Conservation (phyloP, 306 rosid species). For the Corylus americana region DNA sequence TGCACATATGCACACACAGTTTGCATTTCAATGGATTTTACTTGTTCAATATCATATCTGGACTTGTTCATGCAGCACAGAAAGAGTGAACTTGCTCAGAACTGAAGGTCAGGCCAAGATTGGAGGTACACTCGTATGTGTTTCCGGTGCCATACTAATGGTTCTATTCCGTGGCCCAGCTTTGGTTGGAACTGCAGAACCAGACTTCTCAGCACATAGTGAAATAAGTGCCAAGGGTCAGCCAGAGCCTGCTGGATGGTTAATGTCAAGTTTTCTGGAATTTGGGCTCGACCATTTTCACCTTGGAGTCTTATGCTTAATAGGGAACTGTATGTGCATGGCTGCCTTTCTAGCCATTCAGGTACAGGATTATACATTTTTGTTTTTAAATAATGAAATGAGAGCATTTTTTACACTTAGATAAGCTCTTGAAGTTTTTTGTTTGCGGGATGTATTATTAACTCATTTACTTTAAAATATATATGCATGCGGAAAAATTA, state of each 20-base stretch:
- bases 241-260: conserved; percentile 85
- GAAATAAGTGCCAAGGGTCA: conserved; percentile 84
- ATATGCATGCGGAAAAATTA: neutral
- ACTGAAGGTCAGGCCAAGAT: conserved; percentile 85
- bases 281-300: conserved; percentile 71
- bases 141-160: conserved; percentile 86
- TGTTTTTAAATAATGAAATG: neutral
- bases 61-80: conserved; percentile 76
- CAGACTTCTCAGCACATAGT: conserved; percentile 28
- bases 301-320: conserved; percentile 80
- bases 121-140: conserved; percentile 77
- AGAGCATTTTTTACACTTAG: neutral
- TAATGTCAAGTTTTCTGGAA: conserved; percentile 50
- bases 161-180: conserved; percentile 77
- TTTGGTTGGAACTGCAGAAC: conserved; percentile 54
- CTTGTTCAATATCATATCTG: conserved; percentile 30
- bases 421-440: neutral
- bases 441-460: neutral
- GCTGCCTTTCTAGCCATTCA: conserved; percentile 86
- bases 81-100: conserved; percentile 74
- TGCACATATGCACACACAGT: conserved; percentile 17
- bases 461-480: neutral
- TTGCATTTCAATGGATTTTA: conserved; percentile 10
- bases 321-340: conserved; percentile 96
- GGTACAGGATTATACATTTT: conserved; percentile 42